A percentile compares a stretch with the other conserved stretches of the same genome.
These are phyloP conservation scores for Russula olivacea DNA, from an alignment of 768 basidiomycete species.

Conservation along the genomic window DNA sequence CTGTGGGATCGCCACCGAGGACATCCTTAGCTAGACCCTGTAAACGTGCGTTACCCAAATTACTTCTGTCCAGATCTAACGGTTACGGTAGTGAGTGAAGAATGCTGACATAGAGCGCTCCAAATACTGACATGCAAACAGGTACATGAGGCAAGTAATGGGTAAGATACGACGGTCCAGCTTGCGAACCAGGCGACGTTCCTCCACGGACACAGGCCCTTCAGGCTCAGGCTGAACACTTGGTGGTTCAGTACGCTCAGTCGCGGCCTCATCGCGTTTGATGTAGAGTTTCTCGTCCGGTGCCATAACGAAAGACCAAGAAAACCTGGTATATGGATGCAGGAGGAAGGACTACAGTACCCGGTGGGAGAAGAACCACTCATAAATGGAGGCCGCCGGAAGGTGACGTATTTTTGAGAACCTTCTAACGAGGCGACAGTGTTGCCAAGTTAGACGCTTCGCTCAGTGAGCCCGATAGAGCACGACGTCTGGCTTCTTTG, in stretches of 20 bases:
- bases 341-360: not conserved
- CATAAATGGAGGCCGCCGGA: not conserved
- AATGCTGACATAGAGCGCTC: not conserved
- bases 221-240: not conserved
- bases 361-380: not conserved
- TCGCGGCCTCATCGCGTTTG: not conserved
- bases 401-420: not conserved
- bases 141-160: conserved; percentile 64
- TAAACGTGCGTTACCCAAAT: conserved; percentile 73
- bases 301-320: not conserved
- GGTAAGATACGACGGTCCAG: conserved; percentile 65
- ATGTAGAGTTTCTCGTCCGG: conserved; percentile 7
- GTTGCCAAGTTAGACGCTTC: not conserved
- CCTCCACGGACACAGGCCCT: conserved; percentile 33
- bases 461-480: not conserved
- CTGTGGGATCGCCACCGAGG: conserved; percentile 62
- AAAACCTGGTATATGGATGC: not conserved
- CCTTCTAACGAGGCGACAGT: not conserved
- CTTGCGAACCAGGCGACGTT: conserved; percentile 53
- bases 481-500: not conserved
- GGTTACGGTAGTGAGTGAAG: not conserved
- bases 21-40: conserved; percentile 61
- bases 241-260: not conserved
- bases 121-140: conserved; percentile 61
- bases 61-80: conserved; percentile 63